A percentile compares a stretch with the other conserved stretches of the same genome.
Evolutionary conservation across 257 asterid species (phyloP).

Genomic region (Scutellaria minor): DNA sequence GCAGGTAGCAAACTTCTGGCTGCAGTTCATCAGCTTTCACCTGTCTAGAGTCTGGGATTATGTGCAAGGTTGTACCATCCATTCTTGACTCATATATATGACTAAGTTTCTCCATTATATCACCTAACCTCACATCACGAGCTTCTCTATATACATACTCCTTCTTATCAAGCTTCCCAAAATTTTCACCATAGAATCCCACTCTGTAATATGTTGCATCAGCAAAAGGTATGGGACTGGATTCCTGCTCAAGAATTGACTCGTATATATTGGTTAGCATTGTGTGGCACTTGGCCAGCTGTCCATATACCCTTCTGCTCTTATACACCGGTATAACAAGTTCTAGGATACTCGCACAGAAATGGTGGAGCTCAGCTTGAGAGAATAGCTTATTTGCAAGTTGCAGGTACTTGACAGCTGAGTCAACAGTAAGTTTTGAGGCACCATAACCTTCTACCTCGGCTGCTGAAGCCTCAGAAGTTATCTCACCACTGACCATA

Average conservation of each 20-base stretch:
- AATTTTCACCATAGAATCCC: slow-evolving; percentile 92
- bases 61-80: slow-evolving; percentile 87
- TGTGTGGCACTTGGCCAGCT: slow-evolving; percentile 97
- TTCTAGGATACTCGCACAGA: slow-evolving; percentile 96
- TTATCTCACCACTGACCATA: slow-evolving; percentile 83
- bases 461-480: slow-evolving; percentile 85
- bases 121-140: slow-evolving; percentile 97
- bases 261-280: slow-evolving; percentile 90
- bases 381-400: slow-evolving; percentile 96
- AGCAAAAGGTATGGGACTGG: slow-evolving; percentile 95
- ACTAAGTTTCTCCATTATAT: slow-evolving; percentile 99
- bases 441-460: slow-evolving; percentile 99
- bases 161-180: slow-evolving; percentile 80
- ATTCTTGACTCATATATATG: slow-evolving; percentile 92
- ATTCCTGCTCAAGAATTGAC: slow-evolving; percentile 97
- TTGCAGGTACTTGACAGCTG: slow-evolving; percentile 95
- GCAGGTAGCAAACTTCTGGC: slow-evolving; percentile 89
- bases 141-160: slow-evolving; percentile 96
- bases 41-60: slow-evolving; percentile 97
- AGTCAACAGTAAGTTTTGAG: slow-evolving; percentile 97
- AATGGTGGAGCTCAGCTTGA: slow-evolving; percentile 99
- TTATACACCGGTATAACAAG: slow-evolving; percentile 94
- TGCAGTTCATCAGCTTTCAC: slow-evolving; percentile 94
- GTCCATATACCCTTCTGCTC: slow-evolving; percentile 90
- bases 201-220: slow-evolving; percentile 99